Evolutionary conservation across 1,284 basidiomycete genomes (phyloP).

Genomic region (Cryptococcus hybrid): DNA sequence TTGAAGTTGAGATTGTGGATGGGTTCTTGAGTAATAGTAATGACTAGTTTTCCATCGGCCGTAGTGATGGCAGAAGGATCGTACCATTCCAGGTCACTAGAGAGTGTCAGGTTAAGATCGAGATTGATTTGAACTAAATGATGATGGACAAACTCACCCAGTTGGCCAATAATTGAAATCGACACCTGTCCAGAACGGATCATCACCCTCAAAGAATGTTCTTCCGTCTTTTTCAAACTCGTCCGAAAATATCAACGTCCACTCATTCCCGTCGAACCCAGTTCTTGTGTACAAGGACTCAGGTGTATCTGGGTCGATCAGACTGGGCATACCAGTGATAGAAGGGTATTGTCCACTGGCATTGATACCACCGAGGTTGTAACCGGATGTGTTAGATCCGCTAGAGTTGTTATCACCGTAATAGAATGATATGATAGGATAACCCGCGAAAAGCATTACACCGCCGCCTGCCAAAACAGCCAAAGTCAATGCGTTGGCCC

Average conservation of each 20-base stretch:
- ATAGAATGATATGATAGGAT: conserved; percentile 68
- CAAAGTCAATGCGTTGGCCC: conserved; percentile 58
- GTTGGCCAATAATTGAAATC: conserved; percentile 53
- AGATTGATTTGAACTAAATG: not conserved
- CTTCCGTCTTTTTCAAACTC: conserved; percentile 74
- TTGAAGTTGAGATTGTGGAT: conserved; percentile 75
- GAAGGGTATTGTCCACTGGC: conserved; percentile 62
- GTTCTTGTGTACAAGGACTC: conserved; percentile 57
- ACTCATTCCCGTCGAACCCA: conserved; percentile 64
- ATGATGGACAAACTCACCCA: not conserved
- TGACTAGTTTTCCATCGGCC: conserved; percentile 69
- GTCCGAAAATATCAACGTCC: conserved; percentile 76
- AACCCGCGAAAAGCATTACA: conserved; percentile 69
- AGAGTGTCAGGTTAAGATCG: not conserved
- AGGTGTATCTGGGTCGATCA: conserved; percentile 70
- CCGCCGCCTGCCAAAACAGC: conserved; percentile 51
- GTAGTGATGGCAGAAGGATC: conserved; percentile 81
- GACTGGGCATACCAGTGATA: conserved; percentile 58
- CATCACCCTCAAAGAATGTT: conserved; percentile 55
- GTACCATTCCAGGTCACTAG: conserved; percentile 53
- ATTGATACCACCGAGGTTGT: conserved; percentile 75
- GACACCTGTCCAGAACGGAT: conserved; percentile 54
- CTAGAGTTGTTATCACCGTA: conserved; percentile 38
- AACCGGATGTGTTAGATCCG: conserved; percentile 46
- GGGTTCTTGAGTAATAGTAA: conserved; percentile 66